Evolutionary conservation across 2,329 filamentous ascomycete species (phyloP), one percentile per base, ranked within the genome.

Genomic region (Monascus ruber): DNA sequence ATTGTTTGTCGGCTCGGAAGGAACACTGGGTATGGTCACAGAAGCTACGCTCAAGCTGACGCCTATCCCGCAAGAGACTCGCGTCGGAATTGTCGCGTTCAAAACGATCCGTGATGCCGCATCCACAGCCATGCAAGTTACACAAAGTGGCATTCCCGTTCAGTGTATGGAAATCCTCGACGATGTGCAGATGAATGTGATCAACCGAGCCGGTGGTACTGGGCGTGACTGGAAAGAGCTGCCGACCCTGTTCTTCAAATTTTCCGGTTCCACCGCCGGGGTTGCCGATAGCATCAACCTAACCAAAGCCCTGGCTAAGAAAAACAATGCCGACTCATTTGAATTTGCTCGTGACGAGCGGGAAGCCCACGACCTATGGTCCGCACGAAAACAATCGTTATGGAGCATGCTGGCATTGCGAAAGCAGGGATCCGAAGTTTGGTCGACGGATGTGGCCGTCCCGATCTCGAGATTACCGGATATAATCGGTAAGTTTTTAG

Each of bases 191-290:
- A 73, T 85, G 81, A 62, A 68, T 37, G 76, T 81, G 33, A 76
- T 85, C 49, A 85, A 85, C 54, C 65, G 71, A 26, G 77, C 77
- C 0, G 79, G 79, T 26, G 70, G 70, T 27, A 78, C 77, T 0
- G 71, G 70, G 11, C 68, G 71, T 3, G 56, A 46, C 4, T 67
- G 64, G 63, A 57, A 58, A 39, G 60, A 58, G 28, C 49, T 56
- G 7, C 64, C 63, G 5, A 65, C 63, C 6, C 49, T 66, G 2
- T 68, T 68, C 49, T 68, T 66, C 55, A 68, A 69, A 47, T 79
- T 94, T 56, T 80, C 83, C 1, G 87, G 87, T 11, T 87, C 85
- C 1, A 80, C 78, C 47, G 74, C 75, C 24, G 76, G 81, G n/a
- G 85, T 94, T 4, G 73, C 76, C 44, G 85, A 93, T 51, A 85